Base-by-base conservation (phyloP, 331 rosid genomes). In the Rhamnella rubrinervis region DNA sequence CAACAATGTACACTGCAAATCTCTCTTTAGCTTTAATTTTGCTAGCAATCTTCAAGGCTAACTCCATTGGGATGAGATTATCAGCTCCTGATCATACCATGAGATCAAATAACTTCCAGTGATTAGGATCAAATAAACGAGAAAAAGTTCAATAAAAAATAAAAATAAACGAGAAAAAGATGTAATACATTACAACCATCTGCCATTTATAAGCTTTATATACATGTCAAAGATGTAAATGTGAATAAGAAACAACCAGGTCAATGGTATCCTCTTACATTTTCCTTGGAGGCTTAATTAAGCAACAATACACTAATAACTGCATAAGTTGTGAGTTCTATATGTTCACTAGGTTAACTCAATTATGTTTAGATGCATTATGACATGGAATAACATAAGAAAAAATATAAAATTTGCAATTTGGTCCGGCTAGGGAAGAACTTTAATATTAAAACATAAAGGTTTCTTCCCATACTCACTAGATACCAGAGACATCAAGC, bases 31-130 rank as follows among this genome's bases (percentile, higher is more conserved):
- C 89, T 84, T 70, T 89, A 71, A 95, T 95, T 83, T 95, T 93
- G 85, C 84, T 81, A 14, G 87, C 87, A 67, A 93, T 84, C 80
- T 93, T 93, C 59, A 90, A 82, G 31, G 98, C 98, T 86, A 93
- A 80, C 77, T 93, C 97, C 96, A 90, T 88, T 56, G 98, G 98
- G 61, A 93, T 93, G 59, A 93, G 98, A 86, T 95, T 78, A 74
- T 95, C 99, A 76, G 92, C 98, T 74, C 98, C 98, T 93, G 92
- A 64, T 58, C 85, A 65, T 41, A 75, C 55, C 62, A 73, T 26
- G 23, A 66, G 63, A 39, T 39, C 17, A 20, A 63, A 64, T 65
- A 39, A 39, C 26, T 68, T 14, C 20, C 26, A 65, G n/a, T 31
- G 15, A 44, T n/a, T 15, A 16, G 13, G 35, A 47, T 68, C 7